Percentiles rank a stretch among this genome's conserved stretches.
Conservation (phyloP, 2,329 filamentous ascomycete genomes). For the Ambrosiella cleistominuta region DNA sequence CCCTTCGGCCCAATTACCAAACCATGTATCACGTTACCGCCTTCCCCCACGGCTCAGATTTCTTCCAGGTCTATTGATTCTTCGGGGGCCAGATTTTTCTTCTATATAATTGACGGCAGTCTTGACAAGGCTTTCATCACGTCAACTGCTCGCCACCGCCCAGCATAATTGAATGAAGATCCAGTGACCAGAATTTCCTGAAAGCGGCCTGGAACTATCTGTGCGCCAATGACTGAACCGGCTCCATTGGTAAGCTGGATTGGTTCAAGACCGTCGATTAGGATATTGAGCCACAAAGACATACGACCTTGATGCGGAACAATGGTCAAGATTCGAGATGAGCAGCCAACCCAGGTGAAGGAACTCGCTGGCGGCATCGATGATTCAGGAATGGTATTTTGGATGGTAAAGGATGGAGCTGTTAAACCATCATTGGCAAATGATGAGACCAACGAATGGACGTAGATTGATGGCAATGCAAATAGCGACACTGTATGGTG, state of each 20-base stretch:
- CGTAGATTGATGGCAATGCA: neutral
- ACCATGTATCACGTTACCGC: conserved; percentile 22
- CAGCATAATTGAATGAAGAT: neutral
- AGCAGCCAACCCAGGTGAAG: neutral
- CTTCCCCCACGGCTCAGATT: conserved; percentile 24
- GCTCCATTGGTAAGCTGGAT: neutral
- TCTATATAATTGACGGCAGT: neutral
- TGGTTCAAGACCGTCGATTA: neutral
- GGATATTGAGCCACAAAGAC: neutral
- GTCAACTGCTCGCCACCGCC: neutral
- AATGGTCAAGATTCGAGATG: neutral
- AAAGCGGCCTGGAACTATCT: neutral
- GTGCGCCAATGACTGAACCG: neutral
- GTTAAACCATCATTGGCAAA: neutral
- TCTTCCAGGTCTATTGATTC: conserved; percentile 23
- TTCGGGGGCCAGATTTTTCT: conserved; percentile 5
- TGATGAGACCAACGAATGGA: neutral
- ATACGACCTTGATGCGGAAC: neutral
- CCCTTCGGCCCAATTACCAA: conserved; percentile 24
- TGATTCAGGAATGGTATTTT: neutral
- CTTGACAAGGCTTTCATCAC: neutral
- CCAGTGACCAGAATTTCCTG: neutral
- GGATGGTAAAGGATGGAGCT: neutral
- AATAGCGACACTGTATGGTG: neutral
- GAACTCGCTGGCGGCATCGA: neutral